Evolutionary conservation across 2,329 filamentous ascomycete genomes (phyloP), one percentile per base, ranked within the genome.

Genomic region (Myriosclerotinia scirpicola): DNA sequence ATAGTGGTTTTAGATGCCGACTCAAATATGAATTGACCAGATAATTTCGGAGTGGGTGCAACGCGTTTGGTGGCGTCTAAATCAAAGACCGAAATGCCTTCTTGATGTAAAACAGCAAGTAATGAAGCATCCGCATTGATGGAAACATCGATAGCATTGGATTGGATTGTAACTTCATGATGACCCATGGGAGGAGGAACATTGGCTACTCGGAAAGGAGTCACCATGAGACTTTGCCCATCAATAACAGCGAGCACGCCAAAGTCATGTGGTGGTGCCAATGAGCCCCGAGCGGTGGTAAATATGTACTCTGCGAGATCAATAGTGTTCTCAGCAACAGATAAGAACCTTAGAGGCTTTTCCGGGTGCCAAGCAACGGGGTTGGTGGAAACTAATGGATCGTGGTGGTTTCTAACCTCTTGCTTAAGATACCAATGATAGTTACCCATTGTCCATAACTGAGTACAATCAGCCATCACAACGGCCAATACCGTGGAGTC

Each of bases 341-440:
- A 79, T 22, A 86, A 82, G 59, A 95, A 82, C 17, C 87, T 85
- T 44, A 97, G 80, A 4, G 93, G 81, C 76, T 90, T 93, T 75
- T 98, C 95, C 1, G 92, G 86, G 77, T 99, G 92, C 95, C 95
- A 99, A 0, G 81, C 76, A 7, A 77, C 30, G 20, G 73, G 68
- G 26, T 38, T 67, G 22, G 53, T 60, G n/a, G 69, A 40, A n/a
- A 86, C 70, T 50, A 76, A 72, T 56, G 74, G 62, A 50, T 78
- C 73, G 4, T 73, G 71, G 15, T 72, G 73, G 8, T 83, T 79
- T 8, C 80, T 79, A 8, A 97, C 82, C 76, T 97, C 93, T 76
- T 97, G 93, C 80, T 99, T 99, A 20, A 99, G 82, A 77, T 98
- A 98, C 86, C 95, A 99, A 76, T 98, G 92, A 73, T 99, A 99